Evolutionary conservation across 108 stramenopile genomes (phyloP), one percentile per base, ranked within the genome.

Genomic region (Pseudonitzschia pungens): DNA sequence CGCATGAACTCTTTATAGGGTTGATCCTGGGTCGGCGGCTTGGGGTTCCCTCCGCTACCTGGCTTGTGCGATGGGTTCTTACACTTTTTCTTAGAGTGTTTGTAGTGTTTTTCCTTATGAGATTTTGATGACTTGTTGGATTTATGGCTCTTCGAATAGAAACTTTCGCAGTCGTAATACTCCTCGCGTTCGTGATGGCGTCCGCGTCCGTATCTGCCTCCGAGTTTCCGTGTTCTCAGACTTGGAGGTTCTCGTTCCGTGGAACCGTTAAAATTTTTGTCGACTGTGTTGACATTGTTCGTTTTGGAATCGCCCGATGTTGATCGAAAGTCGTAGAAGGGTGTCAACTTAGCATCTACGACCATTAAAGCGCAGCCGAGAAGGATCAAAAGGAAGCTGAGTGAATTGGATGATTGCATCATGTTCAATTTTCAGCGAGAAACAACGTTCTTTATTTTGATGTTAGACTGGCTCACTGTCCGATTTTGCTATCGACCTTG

Each of bases 131-230:
- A 29, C 60, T 62, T 62, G 16, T 29, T 18, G 20, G 27, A 29
- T 28, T 67, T 67, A 24, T 67, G 66, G 21, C 28, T 48, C 36
- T 67, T 67, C 20, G 60, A 33, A 40, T 62, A 62, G 36, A 62
- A 62, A 62, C 32, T 33, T 40, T 62, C 60, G 29, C 60, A 62
- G 18, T 62, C 60, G n/a, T 36, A 9, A 33, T 62, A 33, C 4
- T 62, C 36, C 2, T 62, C 26, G 16, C 6, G 3, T 62, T n/a
- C 32, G 11, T 40, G 20, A 20, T 33, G 26, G 8, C n/a, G 14
- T 4, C 7, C 14, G 14, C 16, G 18, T 48, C 45, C 45, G 45
- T 48, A 48, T 48, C 29, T 58, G 29, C 27, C 57, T 21, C 9
- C 29, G 33, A 40, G 60, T 33, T 41, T 36, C 15, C 32, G 60